Percentiles rank a stretch among this genome's conserved stretches.
These are phyloP conservation scores for Acer yangbiense DNA, from an alignment of 345 rosid genomes.

Conservation along the genomic window DNA sequence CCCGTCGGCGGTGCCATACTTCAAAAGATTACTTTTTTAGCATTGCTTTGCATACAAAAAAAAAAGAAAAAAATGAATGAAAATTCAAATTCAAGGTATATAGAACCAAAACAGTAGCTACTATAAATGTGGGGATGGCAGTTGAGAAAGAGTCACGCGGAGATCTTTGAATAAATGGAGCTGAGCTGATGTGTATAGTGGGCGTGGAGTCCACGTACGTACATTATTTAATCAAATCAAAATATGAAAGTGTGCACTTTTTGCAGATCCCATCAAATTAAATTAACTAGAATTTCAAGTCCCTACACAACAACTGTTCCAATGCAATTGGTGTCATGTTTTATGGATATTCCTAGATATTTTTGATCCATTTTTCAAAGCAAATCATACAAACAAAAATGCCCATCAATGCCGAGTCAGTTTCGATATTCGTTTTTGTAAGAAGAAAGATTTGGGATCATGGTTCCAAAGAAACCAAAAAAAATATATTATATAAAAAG, in stretches of 20 bases:
- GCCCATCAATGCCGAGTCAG: not conserved
- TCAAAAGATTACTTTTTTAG: too few relatives aligned
- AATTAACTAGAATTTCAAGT: too few relatives aligned
- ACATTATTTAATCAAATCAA: not conserved
- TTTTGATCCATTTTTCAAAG: not conserved
- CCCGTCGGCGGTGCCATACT: too few relatives aligned
- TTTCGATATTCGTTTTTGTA: not conserved
- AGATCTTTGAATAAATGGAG: not conserved
- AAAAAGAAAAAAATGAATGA: too few relatives aligned
- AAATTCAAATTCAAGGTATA: too few relatives aligned
- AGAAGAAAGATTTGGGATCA: not conserved
- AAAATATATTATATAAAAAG: too few relatives aligned
- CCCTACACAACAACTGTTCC: not conserved
- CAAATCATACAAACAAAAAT: not conserved
- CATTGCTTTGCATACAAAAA: too few relatives aligned
- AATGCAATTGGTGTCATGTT: not conserved
- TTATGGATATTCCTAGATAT: not conserved
- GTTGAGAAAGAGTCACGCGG: not conserved
- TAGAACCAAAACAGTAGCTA: too few relatives aligned
- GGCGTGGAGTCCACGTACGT: conserved; percentile 5
- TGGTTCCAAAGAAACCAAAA: not conserved
- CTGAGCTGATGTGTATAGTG: not conserved
- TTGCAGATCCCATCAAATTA: not conserved
- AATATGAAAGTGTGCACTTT: not conserved
- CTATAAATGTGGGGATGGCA: not conserved